Evolutionary conservation across 345 rosid genomes (phyloP), one percentile per base, ranked within the genome.

Genomic region (Anacardium occidentale): DNA sequence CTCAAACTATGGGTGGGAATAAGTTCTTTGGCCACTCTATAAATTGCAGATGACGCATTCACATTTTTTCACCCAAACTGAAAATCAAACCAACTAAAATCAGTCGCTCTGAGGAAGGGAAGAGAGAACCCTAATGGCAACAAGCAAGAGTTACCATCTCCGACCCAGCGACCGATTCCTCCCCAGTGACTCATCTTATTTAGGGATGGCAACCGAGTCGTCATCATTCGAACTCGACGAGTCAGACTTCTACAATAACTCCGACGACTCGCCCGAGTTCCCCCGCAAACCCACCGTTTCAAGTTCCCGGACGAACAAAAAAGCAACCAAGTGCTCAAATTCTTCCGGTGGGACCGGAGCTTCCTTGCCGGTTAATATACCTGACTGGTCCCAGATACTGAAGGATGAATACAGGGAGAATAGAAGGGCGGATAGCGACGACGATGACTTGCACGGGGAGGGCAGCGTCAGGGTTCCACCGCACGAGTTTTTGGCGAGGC

Each of bases 371-470:
- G 88, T 95, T 17, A 91, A 92, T 86, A 80, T 95, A 9, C 99
- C 99, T 26, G 98, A 95, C 89, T 95, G 99, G 99, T 88, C 99
- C 17, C 92, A 91, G 91, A 95, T 95, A 59, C 79, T 95, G 82
- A 81, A 84, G 60, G 88, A 81, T 6, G 99, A 95, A 74, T 81
- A 87, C 69, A 72, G 88, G 21, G 91, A 79, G 42, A 83, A 73
- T 26, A 80, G 85, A 15, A 65, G 95, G 75, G 73, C 77, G 62
- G 83, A 66, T 68, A 57, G 76, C 62, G 85, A 78, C 45, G 82
- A 71, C 6, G 90, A 76, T 7, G 87, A 73, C 3, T 74, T 1
- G 84, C 79, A 76, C 76, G 71, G 66, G 7, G 89, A 79, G 22
- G 90, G 83, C 4, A 86, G 85, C 5, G 58, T 74, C 45, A 76